Evolutionary conservation across 257 asterid species (phyloP).

Genomic region (Gentiana dahurica): DNA sequence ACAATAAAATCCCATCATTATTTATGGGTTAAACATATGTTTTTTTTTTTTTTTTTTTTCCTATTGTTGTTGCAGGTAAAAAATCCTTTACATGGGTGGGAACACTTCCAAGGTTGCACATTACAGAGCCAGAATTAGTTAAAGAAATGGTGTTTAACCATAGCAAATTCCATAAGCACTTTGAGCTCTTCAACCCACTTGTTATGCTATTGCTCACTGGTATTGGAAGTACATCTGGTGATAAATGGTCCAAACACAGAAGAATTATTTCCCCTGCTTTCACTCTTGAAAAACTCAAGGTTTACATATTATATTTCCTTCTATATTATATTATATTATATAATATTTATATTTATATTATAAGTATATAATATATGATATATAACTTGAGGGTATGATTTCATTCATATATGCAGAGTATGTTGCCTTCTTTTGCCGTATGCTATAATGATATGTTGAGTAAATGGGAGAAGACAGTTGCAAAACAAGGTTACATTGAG

Average conservation of each 20-base stretch:
- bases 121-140: not conserved
- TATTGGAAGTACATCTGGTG: constrained; percentile 1
- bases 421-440: constrained; percentile 9
- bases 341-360: too few species aligned
- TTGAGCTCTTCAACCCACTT: constrained; percentile 3
- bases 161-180: constrained; percentile 2
- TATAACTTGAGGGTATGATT: not conserved
- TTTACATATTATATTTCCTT: not conserved
- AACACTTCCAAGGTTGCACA: not conserved
- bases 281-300: constrained; percentile 7
- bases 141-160: not conserved
- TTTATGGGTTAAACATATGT: too few species aligned
- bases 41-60: too few species aligned
- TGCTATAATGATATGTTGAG: constrained; percentile 10
- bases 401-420: constrained; percentile 1
- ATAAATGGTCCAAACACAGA: constrained; percentile 6
- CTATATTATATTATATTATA: too few species aligned
- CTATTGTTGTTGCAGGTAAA: not conserved
- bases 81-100: constrained; percentile 4
- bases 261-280: constrained; percentile 1
- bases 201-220: constrained; percentile 3
- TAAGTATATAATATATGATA: too few species aligned
- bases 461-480: constrained; percentile 11
- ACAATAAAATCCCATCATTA: too few species aligned
- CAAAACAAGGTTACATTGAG: constrained; percentile 7